Evolutionary conservation across 441 rosid genomes (phyloP), one percentile per base, ranked within the genome.

Genomic region (Erodium texanum): DNA sequence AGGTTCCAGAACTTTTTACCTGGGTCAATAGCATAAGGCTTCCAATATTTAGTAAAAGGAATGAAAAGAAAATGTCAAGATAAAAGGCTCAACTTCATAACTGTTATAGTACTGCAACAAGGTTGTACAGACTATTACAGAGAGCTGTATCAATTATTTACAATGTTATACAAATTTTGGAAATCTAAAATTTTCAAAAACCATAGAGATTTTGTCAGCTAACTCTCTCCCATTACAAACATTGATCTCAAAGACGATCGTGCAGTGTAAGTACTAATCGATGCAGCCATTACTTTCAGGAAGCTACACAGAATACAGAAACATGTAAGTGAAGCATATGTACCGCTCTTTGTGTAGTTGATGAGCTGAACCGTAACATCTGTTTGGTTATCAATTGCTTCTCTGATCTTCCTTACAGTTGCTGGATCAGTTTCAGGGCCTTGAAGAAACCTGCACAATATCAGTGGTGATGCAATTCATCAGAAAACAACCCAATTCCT

Each of bases 1-100:
- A 94, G 79, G 81, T 92, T 94, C 99, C 99, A 94, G 77, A 94
- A 94, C 82, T 94, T 94, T 79, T 92, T 94, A 16, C 99, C 99
- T 94, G 81, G 61, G 79, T 72, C 3, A 27, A 27, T 27, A 27
- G 29, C 8, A 58, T 66, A 43, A 56, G 14, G 19, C 10, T 36
- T 43, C 38, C 70, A 79, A 64, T 34, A 58, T 0, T 5, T 15
- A 68, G 58, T 14, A 64, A 19, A 27, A 12, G 2, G 18, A 12
- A 50, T n/a, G 14, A 64, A 11, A 27, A 32, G 29, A 4, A 1
- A 27, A 27, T 27, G 10, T 32, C 3, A 14, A 14, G 5, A 11
- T 2, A 12, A 58, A 58, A 58, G 11, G 2, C 45, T 38, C 45
- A 38, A 38, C 10, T 38, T 38, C 45, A 38, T 38, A 7, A 38